Conservation (phyloP, 2,329 filamentous ascomycete species). For the Trichoderma sp. region DNA sequence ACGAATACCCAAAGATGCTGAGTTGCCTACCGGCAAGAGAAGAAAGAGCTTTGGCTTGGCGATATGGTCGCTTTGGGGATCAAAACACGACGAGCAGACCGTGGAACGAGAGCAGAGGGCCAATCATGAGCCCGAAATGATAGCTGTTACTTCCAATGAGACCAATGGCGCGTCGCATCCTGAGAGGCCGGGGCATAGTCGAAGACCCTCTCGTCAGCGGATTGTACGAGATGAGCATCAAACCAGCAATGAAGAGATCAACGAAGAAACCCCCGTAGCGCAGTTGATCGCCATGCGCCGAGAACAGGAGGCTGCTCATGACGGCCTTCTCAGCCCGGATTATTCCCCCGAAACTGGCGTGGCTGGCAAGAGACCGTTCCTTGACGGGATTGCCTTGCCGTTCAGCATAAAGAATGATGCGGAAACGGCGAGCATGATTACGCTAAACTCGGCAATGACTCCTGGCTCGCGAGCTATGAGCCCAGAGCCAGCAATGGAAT, state of each 20-base stretch:
- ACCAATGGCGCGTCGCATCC: slow-evolving; percentile 49
- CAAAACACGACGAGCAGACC: slow-evolving; percentile 81
- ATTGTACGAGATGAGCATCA: slow-evolving; percentile 58
- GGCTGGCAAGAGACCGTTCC: slow-evolving; percentile 65
- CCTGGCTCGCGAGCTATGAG: slow-evolving; percentile 44
- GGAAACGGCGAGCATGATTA: slow-evolving; percentile 72
- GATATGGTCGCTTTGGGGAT: slow-evolving; percentile 86
- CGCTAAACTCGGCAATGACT: slow-evolving; percentile 54
- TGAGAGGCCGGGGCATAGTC: slow-evolving; percentile 38
- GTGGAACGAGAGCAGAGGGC: slow-evolving; percentile 62
- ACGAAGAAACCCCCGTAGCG: slow-evolving; percentile 50
- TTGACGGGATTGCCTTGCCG: slow-evolving; percentile 72
- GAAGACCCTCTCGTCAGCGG: slow-evolving; percentile 50
- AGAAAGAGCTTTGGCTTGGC: slow-evolving; percentile 74
- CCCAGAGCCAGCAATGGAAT: slow-evolving; percentile 25
- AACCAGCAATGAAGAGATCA: slow-evolving; percentile 40
- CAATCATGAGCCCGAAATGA: slow-evolving; percentile 42
- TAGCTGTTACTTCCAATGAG: slow-evolving; percentile 45
- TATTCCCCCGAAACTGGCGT: slow-evolving; percentile 54
- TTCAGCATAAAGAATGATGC: slow-evolving; percentile 69
- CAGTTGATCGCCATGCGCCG: slow-evolving; percentile 50
- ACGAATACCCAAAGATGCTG: slow-evolving; percentile 57
- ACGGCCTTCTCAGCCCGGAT: slow-evolving; percentile 50
- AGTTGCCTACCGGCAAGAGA: slow-evolving; percentile 53
- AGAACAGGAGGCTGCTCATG: slow-evolving; percentile 44